Conservation (phyloP, 2,329 filamentous ascomycete genomes). For the Paraphoma chrysanthemicola region DNA sequence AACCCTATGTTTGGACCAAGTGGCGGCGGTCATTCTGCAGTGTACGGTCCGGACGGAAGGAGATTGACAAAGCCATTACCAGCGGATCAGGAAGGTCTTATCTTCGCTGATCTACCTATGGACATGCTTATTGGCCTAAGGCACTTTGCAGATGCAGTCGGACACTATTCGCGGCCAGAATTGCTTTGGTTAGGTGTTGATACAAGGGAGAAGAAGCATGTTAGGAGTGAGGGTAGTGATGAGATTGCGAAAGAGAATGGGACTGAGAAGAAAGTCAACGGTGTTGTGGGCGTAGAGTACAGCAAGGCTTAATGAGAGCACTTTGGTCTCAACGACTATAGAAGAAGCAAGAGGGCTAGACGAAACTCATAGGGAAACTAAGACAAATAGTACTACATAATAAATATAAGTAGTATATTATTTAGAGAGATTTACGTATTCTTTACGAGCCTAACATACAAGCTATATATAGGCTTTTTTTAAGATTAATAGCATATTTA, state of each 20-base stretch:
- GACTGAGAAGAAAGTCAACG: background rate
- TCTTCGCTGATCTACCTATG: slow-evolving; percentile 61
- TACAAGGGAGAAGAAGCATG: slow-evolving; percentile 37
- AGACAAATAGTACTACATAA: no score
- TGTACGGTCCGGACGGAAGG: slow-evolving; percentile 61
- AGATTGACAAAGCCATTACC: slow-evolving; percentile 50
- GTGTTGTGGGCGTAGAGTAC: background rate
- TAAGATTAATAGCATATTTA: no score
- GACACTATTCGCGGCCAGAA: slow-evolving; percentile 61
- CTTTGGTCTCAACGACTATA: no score
- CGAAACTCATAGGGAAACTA: background rate
- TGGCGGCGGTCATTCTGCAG: slow-evolving; percentile 56
- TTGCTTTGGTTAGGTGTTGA: slow-evolving; percentile 59
- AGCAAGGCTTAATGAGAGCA: background rate
- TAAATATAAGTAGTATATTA: no score
- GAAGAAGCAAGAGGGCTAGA: background rate
- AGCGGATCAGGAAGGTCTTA: slow-evolving; percentile 55
- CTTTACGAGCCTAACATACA: no score
- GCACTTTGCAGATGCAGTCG: slow-evolving; percentile 55
- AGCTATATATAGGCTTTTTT: no score
- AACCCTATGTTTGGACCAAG: slow-evolving; percentile 52
- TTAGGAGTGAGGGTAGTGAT: slow-evolving; percentile 18
- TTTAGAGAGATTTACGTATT: no score
- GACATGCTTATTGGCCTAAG: slow-evolving; percentile 50
- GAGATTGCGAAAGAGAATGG: background rate